Evolutionary conservation across 805 yeast species (phyloP), one percentile per base, ranked within the genome.

Genomic region (Saccharomycopsis sp.): DNA sequence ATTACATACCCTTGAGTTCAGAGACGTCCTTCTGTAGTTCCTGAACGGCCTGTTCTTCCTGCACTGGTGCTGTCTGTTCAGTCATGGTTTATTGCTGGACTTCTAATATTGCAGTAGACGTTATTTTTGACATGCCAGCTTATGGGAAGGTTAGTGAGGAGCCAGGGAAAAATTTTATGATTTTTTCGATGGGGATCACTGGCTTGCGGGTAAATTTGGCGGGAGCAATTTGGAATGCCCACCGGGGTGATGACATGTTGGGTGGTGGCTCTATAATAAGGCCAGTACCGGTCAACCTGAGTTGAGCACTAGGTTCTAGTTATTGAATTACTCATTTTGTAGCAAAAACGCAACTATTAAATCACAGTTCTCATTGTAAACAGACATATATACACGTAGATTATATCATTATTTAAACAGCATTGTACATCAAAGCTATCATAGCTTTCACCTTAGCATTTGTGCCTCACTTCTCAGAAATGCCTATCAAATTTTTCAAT

Each of bases 401-500:
- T n/a, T n/a, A n/a, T n/a, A n/a, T n/a, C n/a, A n/a, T n/a, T n/a
- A n/a, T n/a, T n/a, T n/a, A n/a, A n/a, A n/a, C n/a, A n/a, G n/a
- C n/a, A n/a, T n/a, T n/a, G n/a, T n/a, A n/a, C n/a, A n/a, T n/a
- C n/a, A n/a, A n/a, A n/a, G n/a, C n/a, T n/a, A n/a, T n/a, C n/a
- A n/a, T n/a, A n/a, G n/a, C n/a, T n/a, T n/a, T n/a, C n/a, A n/a
- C n/a, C n/a, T n/a, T n/a, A n/a, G n/a, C n/a, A n/a, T n/a, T n/a
- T n/a, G n/a, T n/a, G 37, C 37, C 5, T 12, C 5, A 7, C 37
- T 29, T 7, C 12, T 29, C 12, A 29, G 37, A 12, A 29, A 52
- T 34, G 8, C 61, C 56, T 40, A 63, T 51, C 18, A 68, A 37
- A 44, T 64, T 62, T 62, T 70, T 72, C 58, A 76, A 73, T 23